phyloP scores from a whole-genome alignment of 208 protist genomes.

The Crithidia bombi region DNA sequence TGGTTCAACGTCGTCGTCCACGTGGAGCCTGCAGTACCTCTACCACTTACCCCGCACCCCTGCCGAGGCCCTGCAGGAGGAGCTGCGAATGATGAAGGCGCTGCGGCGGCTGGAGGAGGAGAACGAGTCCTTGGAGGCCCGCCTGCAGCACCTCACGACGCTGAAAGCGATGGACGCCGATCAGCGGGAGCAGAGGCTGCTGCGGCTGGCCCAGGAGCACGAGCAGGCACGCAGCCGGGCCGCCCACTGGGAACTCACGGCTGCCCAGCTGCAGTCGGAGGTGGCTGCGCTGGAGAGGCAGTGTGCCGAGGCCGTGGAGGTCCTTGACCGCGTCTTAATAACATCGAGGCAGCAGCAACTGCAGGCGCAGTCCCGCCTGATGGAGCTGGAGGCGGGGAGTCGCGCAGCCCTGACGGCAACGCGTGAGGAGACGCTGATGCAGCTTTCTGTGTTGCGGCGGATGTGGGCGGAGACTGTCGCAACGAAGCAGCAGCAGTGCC shows the following conservation, averaged over 20 bases:
- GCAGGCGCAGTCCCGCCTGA: slow-evolving; percentile 25
- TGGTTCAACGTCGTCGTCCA: slow-evolving; percentile 6
- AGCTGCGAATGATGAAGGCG: slow-evolving; percentile 60
- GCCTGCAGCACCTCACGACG: slow-evolving; percentile 35
- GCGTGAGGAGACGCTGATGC: slow-evolving; percentile 19
- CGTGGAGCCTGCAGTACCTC: slow-evolving; percentile 45
- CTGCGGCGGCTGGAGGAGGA: slow-evolving; percentile 42
- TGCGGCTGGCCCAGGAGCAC: slow-evolving; percentile 38
- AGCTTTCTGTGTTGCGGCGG: slow-evolving; percentile 17
- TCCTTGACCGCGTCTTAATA: slow-evolving; percentile 28
- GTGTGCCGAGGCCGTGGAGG: slow-evolving; percentile 20
- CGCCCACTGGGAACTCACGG: slow-evolving; percentile 45
- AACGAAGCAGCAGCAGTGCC: not conserved
- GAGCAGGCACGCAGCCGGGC: slow-evolving; percentile 38
- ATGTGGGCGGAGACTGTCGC: slow-evolving; percentile 2
- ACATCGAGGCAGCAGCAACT: slow-evolving; percentile 21
- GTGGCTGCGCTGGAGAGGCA: slow-evolving; percentile 20
- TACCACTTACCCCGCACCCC: slow-evolving; percentile 58
- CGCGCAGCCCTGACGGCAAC: slow-evolving; percentile 20
- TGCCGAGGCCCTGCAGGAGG: slow-evolving; percentile 55
- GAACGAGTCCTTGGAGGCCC: slow-evolving; percentile 40
- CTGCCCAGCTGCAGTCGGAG: slow-evolving; percentile 34
- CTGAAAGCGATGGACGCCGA: slow-evolving; percentile 39
- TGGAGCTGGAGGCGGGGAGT: slow-evolving; percentile 15
- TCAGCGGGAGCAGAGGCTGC: slow-evolving; percentile 43